Base-by-base conservation (phyloP, 306 rosid species). In the Arachis stenosperma region DNA sequence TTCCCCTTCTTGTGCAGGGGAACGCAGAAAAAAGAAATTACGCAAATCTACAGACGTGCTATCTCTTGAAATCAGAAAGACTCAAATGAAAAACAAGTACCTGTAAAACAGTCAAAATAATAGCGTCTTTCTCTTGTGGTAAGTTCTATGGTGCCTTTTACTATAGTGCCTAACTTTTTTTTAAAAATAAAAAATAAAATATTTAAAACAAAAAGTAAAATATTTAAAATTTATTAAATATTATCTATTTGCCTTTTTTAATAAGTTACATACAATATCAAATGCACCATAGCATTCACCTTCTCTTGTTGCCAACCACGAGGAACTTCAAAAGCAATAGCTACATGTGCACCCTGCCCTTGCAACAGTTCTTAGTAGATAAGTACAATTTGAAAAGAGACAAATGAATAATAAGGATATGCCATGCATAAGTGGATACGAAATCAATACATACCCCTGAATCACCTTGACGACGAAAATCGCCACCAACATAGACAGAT, bases 271-370 rank as follows among this genome's bases (percentile, higher is more conserved):
- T n/a, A n/a, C n/a, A n/a, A n/a, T n/a, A n/a, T n/a, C n/a, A n/a
- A n/a, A n/a, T n/a, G n/a, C n/a, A n/a, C n/a, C n/a, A n/a, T n/a
- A n/a, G n/a, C n/a, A n/a, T n/a, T n/a, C n/a, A n/a, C n/a, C n/a
- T 84, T 89, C 79, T 91, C 96, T 5, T 86, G 62, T 14, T 78
- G 85, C 97, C 96, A 91, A 43, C 97, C 97, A 37, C 97, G 92
- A 54, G 97, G 96, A 66, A 87, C 96, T 78, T 91, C 97, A 81
- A 89, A 91, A 57, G 97, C 97, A 81, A 91, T 84, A 69, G 91
- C 91, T 79, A 91, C 29, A 61, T 91, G 97, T 14, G 96, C 77
- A 77, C 67, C 81, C 97, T 91, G 86, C 50, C 14, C 51, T 29
- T 46, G 59, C 15, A 50, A 71, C 68, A 70, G 36, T 69, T 51